These are phyloP conservation scores for Pilobolus umbonatus DNA, from an alignment of 192 early-diverging fungal genomes.

Conservation along the genomic window DNA sequence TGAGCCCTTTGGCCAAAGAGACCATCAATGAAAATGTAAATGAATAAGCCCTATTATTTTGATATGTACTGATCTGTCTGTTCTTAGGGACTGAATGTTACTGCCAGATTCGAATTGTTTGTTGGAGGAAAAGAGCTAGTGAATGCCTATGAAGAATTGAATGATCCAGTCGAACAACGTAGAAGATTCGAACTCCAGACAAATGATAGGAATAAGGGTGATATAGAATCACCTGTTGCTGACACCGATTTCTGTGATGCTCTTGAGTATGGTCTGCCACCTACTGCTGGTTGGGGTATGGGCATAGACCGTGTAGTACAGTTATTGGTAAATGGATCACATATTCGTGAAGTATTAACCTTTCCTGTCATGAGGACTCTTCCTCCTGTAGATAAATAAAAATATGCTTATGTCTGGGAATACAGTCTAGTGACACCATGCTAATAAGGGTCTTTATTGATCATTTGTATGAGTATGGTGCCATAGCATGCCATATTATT, in stretches of 20 bases:
- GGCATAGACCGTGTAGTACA: slow-evolving; percentile 79
- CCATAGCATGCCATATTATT: no score
- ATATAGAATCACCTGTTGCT: slow-evolving; percentile 69
- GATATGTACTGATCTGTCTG: no score
- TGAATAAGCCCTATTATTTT: not conserved
- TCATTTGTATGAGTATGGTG: no score
- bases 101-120: slow-evolving; percentile 80
- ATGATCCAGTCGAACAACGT: slow-evolving; percentile 76
- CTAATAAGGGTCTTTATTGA: no score
- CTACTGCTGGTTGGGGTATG: slow-evolving; percentile 89
- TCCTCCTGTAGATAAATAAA: no score
- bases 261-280: slow-evolving; percentile 80
- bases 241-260: slow-evolving; percentile 73
- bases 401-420: no score
- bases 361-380: slow-evolving; percentile 66
- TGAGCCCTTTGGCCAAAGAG: slow-evolving; percentile 80
- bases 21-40: slow-evolving; percentile 12
- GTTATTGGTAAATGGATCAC: slow-evolving; percentile 58
- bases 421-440: no score
- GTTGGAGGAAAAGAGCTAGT: slow-evolving; percentile 71
- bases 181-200: slow-evolving; percentile 59
- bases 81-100: slow-evolving; percentile 35
- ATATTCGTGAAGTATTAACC: slow-evolving; percentile 79
- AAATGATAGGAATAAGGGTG: slow-evolving; percentile 59
- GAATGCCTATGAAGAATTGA: slow-evolving; percentile 89